These are phyloP conservation scores for Boeremia lycopersici DNA, from an alignment of 2,329 filamentous ascomycete genomes.

Conservation along the genomic window DNA sequence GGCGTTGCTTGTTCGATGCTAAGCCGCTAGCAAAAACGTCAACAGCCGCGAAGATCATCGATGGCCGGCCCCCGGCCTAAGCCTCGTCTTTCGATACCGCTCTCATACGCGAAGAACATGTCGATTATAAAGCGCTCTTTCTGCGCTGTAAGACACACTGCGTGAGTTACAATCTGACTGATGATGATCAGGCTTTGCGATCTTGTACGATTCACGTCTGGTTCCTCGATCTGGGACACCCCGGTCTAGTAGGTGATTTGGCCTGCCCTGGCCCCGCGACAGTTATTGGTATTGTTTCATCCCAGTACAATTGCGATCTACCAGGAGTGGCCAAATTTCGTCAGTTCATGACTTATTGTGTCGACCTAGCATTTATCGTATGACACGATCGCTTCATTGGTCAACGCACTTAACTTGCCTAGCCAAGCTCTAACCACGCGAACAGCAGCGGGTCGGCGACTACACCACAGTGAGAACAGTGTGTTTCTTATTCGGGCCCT, in stretches of 20 bases:
- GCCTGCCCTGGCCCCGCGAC: slow-evolving; percentile 3
- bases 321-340: neutral
- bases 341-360: neutral
- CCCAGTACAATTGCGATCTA: slow-evolving; percentile 9
- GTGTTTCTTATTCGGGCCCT: neutral
- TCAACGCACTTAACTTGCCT: neutral
- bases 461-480: slow-evolving; percentile 3
- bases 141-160: neutral
- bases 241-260: neutral
- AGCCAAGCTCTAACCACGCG: slow-evolving; percentile 3
- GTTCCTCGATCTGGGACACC: neutral
- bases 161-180: neutral
- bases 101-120: neutral
- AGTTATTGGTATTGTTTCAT: neutral
- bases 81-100: neutral
- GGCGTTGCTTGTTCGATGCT: slow-evolving; percentile 2
- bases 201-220: neutral
- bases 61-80: neutral
- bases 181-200: neutral
- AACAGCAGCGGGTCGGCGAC: slow-evolving; percentile 8
- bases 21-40: slow-evolving; percentile 2
- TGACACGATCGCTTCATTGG: neutral
- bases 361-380: neutral
- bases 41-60: slow-evolving; percentile 3
- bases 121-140: neutral